A percentile compares a stretch with the other conserved stretches of the same genome.
phyloP scores from a whole-genome alignment of 2,329 filamentous ascomycete genomes.

The Zasmidium angulare region DNA sequence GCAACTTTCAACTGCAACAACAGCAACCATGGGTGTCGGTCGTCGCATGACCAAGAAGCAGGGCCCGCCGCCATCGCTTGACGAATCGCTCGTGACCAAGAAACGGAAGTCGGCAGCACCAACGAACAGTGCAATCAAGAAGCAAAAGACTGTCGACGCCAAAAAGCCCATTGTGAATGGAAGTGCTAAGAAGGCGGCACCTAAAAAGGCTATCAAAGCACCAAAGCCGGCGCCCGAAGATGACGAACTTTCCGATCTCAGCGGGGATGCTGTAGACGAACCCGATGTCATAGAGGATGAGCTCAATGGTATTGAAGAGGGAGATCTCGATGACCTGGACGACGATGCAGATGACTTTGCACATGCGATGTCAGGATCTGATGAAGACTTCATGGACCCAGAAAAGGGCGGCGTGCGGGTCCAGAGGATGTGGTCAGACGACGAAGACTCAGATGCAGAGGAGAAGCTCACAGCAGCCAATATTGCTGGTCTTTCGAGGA shows the following conservation, averaged over 20 bases:
- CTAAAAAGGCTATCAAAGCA: constrained; percentile 32
- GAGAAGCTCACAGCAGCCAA: constrained; percentile 93
- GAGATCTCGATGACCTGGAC: constrained; percentile 27
- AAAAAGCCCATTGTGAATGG: constrained; percentile 42
- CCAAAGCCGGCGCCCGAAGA: constrained; percentile 30
- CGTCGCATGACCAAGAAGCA: constrained; percentile 64
- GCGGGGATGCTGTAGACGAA: constrained; percentile 36
- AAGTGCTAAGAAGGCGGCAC: constrained; percentile 11
- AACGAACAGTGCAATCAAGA: constrained; percentile 60
- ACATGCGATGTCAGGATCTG: constrained; percentile 39
- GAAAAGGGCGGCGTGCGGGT: constrained; percentile 55
- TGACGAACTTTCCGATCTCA: constrained; percentile 20
- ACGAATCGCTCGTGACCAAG: constrained; percentile 71
- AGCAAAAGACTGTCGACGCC: constrained; percentile 60
- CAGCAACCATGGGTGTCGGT: constrained; percentile 21
- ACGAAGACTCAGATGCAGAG: constrained; percentile 83
- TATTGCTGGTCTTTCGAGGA: constrained; percentile 85
- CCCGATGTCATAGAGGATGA: constrained; percentile 48
- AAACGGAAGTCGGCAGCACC: constrained; percentile 77
- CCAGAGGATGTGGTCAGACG: constrained; percentile 83
- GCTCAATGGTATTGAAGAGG: constrained; percentile 42
- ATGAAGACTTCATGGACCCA: constrained; percentile 60
- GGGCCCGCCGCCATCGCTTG: constrained; percentile 77
- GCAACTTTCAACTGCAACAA: not conserved
- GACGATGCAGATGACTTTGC: constrained; percentile 34